Base-by-base conservation (phyloP, 352 stramenopile genomes). In the Phytopythium chamaehyphon region DNA sequence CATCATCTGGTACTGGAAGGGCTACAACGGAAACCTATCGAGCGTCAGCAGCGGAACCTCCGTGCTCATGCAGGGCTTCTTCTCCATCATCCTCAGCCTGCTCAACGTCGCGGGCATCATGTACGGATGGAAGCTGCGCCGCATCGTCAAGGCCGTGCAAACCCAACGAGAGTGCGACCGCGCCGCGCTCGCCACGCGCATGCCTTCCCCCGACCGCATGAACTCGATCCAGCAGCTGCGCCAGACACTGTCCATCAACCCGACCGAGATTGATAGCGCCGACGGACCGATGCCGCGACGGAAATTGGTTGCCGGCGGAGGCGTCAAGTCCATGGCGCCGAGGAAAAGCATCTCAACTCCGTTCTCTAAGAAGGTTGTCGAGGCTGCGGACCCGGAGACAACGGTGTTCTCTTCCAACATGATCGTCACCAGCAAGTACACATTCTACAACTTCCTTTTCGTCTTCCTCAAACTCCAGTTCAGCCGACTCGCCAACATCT, bases 391-490 rank as follows among this genome's bases (percentile, higher is more conserved):
- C 21, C 54, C 66, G 47, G 55, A 73, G 8, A 50, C 65, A 1
- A 53, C 66, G 16, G 50, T 64, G 18, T 93, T 93, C 52, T 76
- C 62, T 58, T 76, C 76, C 28, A 96, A 96, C 62, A 59, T 85
- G 39, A 89, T 96, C 28, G 57, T 73, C 33, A 93, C 85, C 51
- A 95, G 83, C 76, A 94, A 95, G 80, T 96, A 96, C 70, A 96
- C 86, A 35, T 80, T 82, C 57, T 95, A 90, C 77, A 96, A 95
- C 69, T 96, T 96, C 51, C 62, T 83, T 55, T 93, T 92, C 51
- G 78, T 95, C 22, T 95, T 94, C 26, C 62, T 96, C 40, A 90
- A 92, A 68, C 91, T 94, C 76, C 86, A 96, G 62, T 96, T 96
- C 62, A 93, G 82, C 54, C 82, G 86, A 43, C 67, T 96, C 15